phyloP scores from a whole-genome alignment of 768 basidiomycete genomes.

The Podaxis sp. region DNA sequence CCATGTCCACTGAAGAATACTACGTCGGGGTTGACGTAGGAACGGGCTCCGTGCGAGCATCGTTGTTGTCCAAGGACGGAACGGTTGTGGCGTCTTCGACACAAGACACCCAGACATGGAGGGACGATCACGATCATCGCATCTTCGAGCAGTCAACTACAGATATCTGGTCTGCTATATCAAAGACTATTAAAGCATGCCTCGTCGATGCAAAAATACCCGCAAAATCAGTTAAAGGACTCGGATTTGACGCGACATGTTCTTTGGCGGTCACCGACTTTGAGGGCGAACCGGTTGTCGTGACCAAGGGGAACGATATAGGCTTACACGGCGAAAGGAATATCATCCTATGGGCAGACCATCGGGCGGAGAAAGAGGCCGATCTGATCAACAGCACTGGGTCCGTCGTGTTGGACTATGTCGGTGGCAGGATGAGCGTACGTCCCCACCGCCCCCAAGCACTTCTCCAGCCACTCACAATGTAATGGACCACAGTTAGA shows the following conservation, averaged over 20 bases:
- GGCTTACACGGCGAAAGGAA: constrained; percentile 76
- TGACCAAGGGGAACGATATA: constrained; percentile 67
- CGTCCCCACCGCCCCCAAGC: constrained; percentile 20
- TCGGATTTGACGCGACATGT: constrained; percentile 97
- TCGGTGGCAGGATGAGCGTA: constrained; percentile 95
- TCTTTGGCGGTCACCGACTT: constrained; percentile 85
- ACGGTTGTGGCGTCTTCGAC: constrained; percentile 75
- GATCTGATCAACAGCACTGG: constrained; percentile 84
- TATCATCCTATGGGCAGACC: constrained; percentile 95
- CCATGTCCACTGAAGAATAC: constrained; percentile 42
- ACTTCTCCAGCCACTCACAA: neutral
- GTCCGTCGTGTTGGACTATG: constrained; percentile 87
- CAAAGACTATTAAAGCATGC: constrained; percentile 59
- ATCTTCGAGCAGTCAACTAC: constrained; percentile 96
- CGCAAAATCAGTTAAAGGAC: constrained; percentile 60
- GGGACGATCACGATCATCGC: constrained; percentile 79
- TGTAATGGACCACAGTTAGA: constrained; percentile 60
- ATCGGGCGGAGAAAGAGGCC: constrained; percentile 91
- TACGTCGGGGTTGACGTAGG: constrained; percentile 86
- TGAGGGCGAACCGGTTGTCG: constrained; percentile 68
- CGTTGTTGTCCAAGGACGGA: constrained; percentile 70
- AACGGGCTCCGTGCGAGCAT: constrained; percentile 90
- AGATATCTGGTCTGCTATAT: constrained; percentile 82
- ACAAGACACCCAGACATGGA: constrained; percentile 81
- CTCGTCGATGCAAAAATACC: constrained; percentile 55